A percentile compares a stretch with the other conserved stretches of the same genome.
Conservation (phyloP, 2,329 filamentous ascomycete species). For the Scedosporium boydii region DNA sequence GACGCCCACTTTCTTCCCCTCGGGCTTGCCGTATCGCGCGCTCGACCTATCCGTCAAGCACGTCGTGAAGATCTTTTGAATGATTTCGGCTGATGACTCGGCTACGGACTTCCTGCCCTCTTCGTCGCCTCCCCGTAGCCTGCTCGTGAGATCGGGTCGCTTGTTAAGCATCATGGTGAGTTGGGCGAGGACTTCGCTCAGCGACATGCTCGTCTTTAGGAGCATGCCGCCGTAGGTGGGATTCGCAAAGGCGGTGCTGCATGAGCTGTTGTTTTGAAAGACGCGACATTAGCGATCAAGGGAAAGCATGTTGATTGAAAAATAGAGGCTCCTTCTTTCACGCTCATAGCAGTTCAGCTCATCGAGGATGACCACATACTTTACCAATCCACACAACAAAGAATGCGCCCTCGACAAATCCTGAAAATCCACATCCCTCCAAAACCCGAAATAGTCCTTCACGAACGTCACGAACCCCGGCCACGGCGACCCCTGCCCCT, state of each 20-base stretch:
- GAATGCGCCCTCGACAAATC: slow-evolving; percentile 69
- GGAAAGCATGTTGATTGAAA: background rate
- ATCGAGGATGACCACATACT: slow-evolving; percentile 41
- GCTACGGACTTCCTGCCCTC: slow-evolving; percentile 70
- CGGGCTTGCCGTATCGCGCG: slow-evolving; percentile 56
- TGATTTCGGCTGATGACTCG: slow-evolving; percentile 78
- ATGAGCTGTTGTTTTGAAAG: slow-evolving; percentile 46
- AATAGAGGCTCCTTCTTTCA: background rate
- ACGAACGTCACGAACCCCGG: slow-evolving; percentile 70
- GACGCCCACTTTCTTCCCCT: slow-evolving; percentile 79
- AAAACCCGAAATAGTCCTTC: slow-evolving; percentile 70
- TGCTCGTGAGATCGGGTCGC: slow-evolving; percentile 64
- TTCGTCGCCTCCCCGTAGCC: slow-evolving; percentile 53
- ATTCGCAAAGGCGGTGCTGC: slow-evolving; percentile 72
- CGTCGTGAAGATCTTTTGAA: slow-evolving; percentile 84
- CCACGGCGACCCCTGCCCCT: slow-evolving; percentile 61
- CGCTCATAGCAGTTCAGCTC: background rate
- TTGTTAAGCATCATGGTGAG: slow-evolving; percentile 79
- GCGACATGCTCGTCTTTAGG: slow-evolving; percentile 71
- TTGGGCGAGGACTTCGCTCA: slow-evolving; percentile 70
- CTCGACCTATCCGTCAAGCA: slow-evolving; percentile 75
- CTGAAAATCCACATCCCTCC: slow-evolving; percentile 69
- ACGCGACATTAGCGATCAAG: background rate
- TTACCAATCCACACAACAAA: slow-evolving; percentile 61
- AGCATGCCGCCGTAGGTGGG: slow-evolving; percentile 72